Evolutionary conservation across 2,329 filamentous ascomycete species (phyloP), one percentile per base, ranked within the genome.

Genomic region (Neonectria faginata): DNA sequence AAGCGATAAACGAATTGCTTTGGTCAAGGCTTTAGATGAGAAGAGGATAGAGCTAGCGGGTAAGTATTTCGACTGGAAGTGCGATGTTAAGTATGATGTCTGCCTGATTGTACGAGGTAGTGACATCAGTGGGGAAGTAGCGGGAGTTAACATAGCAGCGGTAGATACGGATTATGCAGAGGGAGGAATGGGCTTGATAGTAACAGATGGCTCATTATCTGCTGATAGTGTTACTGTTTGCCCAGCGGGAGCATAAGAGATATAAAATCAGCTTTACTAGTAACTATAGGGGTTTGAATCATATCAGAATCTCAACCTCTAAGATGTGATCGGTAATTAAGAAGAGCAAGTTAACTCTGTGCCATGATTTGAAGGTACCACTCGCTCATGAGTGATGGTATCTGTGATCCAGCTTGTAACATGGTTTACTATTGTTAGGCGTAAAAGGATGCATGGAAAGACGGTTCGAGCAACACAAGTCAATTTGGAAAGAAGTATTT

Each of bases 11-110:
- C 29, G 20, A 8, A 18, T 39, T 41, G 3, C 31, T n/a, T 25
- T 58, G 31, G 31, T 50, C 3, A 58, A 58, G 31, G 55, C 44
- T 18, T 12, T 12, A 31, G 55, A 58, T 39, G 55, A 58, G 16
- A 58, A 50, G 44, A 58, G 55, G 20, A 58, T 22, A 50, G 31
- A 58, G 31, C 33, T 58, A 8, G 12, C 45, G 44, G 29, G 55
- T 16, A 39, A 29, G 20, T 12, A 11, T n/a, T 50, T 58, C 25
- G 55, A 58, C 18, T 58, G 55, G 55, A 20, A 50, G 45, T 12
- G 18, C 20, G 55, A 58, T 50, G 31, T 27, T 9, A 58, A 58
- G 44, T 58, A 58, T 25, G 29, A 50, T 6, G 44, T 58, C 12
- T 29, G 18, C n/a, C 31, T 58, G 44, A 58, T 31, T 7, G n/a